phyloP scores from a whole-genome alignment of 2,329 filamentous ascomycete species.

The Paraconiothyrium brasiliense region DNA sequence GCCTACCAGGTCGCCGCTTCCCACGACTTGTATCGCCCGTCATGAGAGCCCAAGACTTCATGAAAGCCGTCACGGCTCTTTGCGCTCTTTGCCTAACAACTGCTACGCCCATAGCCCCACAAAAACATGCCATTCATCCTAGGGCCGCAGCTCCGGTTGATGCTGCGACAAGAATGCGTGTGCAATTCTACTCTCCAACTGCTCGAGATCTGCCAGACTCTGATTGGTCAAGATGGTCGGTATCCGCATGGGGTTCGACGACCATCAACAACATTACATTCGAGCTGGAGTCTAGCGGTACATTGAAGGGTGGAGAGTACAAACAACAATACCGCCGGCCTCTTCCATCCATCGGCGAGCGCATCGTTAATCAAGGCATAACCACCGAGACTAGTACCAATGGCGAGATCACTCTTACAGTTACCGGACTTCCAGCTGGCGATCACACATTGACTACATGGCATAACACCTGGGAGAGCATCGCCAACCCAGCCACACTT shows the following conservation, averaged over 20 bases:
- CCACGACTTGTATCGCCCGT: not conserved
- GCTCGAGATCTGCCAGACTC: slow-evolving; percentile 1
- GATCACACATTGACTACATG: slow-evolving; percentile 40
- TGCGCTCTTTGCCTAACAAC: not conserved
- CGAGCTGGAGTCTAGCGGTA: not conserved
- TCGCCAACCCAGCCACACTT: slow-evolving; percentile 30
- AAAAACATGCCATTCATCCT: not conserved
- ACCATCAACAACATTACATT: slow-evolving; percentile 1
- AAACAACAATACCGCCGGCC: slow-evolving; percentile 2
- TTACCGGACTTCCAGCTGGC: slow-evolving; percentile 39
- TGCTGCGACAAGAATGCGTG: slow-evolving; percentile 1
- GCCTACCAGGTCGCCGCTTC: not conserved
- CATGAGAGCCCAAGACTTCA: not conserved
- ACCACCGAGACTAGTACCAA: slow-evolving; percentile 5
- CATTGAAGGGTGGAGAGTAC: slow-evolving; percentile 2
- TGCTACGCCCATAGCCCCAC: not conserved
- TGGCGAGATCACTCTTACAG: slow-evolving; percentile 32
- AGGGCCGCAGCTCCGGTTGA: not conserved
- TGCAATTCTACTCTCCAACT: slow-evolving; percentile 5
- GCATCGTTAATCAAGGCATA: slow-evolving; percentile 8
- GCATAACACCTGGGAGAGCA: slow-evolving; percentile 44
- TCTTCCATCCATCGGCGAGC: not conserved
- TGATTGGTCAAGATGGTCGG: slow-evolving; percentile 8
- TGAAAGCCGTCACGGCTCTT: not conserved
- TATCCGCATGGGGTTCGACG: slow-evolving; percentile 1